Base-by-base conservation (phyloP, 805 yeast genomes). In the Wickerhamomyces tratensis region DNA sequence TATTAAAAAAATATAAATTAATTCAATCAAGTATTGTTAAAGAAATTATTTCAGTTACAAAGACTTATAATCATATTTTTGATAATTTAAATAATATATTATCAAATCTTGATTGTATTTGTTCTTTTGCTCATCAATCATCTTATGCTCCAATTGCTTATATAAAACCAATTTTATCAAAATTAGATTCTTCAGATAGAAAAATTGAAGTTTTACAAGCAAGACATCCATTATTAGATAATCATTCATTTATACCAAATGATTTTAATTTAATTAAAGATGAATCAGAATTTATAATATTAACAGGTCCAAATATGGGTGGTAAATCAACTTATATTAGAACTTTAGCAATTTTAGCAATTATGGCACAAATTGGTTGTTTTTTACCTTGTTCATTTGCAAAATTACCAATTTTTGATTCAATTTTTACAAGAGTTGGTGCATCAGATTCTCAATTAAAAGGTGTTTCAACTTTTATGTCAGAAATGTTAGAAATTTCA, bases 301-400 rank as follows among this genome's bases (percentile, higher is more conserved):
- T 93, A 26, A 89, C 97, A 0, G 97, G 97, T 33, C 97, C 97
- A 34, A 89, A 89, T 58, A 89, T 89, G 97, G 97, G 97, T 47
- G 97, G 97, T 57, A 89, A 89, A 60, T 87, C 96, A 0, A 89
- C 97, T 0, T 89, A 85, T 59, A 87, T 89, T 40, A 72, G 96
- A 48, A 95, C 89, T 54, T 71, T 86, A 39, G 97, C 96, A 11
- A 93, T 84, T 1, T 82, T 88, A 43, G 81, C 93, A 3, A 64
- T 89, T 39, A 72, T 89, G 85, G 85, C 86, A 27, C 97, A 89
- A 59, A 76, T 87, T 20, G 97, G 97, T 1, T 82, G 93, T 45
- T 89, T 82, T 56, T 78, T 89, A 26, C 98, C 98, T 2, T 82
- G 83, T 46, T 69, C 68, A 35, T 79, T 71, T 33, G 89, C 96